These are phyloP conservation scores for Suillus spraguei DNA, from an alignment of 768 basidiomycete genomes.

Conservation along the genomic window DNA sequence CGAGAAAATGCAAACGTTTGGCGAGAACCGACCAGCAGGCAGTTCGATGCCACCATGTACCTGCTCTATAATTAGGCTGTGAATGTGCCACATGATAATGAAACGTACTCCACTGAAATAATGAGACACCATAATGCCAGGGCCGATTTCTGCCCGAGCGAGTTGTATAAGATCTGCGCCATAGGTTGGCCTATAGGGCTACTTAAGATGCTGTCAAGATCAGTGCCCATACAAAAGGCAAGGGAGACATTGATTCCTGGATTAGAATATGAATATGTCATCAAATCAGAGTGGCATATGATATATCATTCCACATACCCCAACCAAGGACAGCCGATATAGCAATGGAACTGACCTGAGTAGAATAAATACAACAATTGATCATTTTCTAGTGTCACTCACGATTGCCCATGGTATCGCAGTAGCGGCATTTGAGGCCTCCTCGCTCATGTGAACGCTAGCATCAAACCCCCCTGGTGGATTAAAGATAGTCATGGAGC, in stretches of 20 bases:
- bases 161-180: background rate
- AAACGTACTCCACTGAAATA: background rate
- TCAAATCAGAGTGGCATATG: background rate
- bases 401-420: conserved; percentile 1
- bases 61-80: background rate
- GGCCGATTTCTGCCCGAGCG: background rate
- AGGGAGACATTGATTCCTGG: background rate
- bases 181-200: background rate
- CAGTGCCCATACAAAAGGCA: conserved; percentile 3
- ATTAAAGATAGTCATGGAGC: background rate
- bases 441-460: conserved; percentile 1
- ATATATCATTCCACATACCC: background rate
- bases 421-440: background rate
- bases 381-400: background rate
- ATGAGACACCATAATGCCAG: background rate
- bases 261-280: background rate
- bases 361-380: background rate
- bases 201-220: background rate
- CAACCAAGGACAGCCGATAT: background rate
- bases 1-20: background rate
- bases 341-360: background rate
- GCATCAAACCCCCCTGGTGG: background rate
- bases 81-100: background rate
- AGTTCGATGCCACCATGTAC: background rate
- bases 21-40: background rate